Evolutionary conservation across 2,329 filamentous ascomycete genomes (phyloP), one percentile per base, ranked within the genome.

Genomic region (Trichoderma pleuroti): DNA sequence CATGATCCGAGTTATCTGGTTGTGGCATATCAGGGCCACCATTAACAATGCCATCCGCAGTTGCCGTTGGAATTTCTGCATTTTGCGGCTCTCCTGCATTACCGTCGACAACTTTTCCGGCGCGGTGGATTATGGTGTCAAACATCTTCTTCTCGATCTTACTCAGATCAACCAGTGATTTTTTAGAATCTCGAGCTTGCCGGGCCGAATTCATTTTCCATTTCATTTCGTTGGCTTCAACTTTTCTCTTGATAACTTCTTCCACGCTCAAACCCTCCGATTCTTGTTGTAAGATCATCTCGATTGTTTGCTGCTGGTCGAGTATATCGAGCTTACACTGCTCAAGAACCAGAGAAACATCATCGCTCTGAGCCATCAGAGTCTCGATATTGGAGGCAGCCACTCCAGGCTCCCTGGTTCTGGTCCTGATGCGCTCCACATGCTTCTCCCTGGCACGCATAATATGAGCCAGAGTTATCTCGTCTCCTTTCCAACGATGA

Each of bases 401-500:
- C 3, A 14, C 9, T 28, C 21, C 24, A 21, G 12, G 10, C 12
- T 54, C 49, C 11, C 26, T 16, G 4, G 39, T 16, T 54, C 14
- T 26, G 24, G 21, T 21, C 12, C 49, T 36, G 11, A 30, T 9
- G 14, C 56, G 56, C 32, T 66, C 14, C 28, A 54, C 16, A 14
- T 61, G n/a, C 9, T 30, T 52, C 16, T 70, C 36, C 3, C 34
- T 61, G 21, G 67, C 67, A 32, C 49, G 32, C 57, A 30, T 63
- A 57, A 70, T 54, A 52, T 70, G 34, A 39, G 57, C 56, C 9
- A 70, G 16, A 4, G 34, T 62, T 10, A 70, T 54, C 30, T 70
- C 67, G 11, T 42, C 67, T 21, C 67, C 67, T 36, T 64, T 70
- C 67, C 67, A 70, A 11, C 59, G 67, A 54, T 70, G 67, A 9